Evolutionary conservation across 768 basidiomycete species (phyloP), one percentile per base, ranked within the genome.

Genomic region (Boletus sp.): DNA sequence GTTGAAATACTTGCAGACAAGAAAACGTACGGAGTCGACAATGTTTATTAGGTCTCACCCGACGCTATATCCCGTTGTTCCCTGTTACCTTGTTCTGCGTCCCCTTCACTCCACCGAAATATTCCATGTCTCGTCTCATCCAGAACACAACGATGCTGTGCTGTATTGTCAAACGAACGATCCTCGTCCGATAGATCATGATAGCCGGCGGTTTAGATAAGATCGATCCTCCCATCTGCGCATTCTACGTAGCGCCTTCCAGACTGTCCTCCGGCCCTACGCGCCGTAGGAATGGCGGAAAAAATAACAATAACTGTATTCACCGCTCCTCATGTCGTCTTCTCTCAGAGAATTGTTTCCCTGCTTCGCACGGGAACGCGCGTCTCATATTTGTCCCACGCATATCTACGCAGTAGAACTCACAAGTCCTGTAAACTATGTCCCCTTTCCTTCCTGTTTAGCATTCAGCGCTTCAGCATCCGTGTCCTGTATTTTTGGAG

Each of bases 271-370:
- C 54, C 39, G 30, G 39, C 7, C 20, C 18, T 50, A 45, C 35
- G 41, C 50, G 10, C 47, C 47, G 54, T 36, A 53, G 41, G 63
- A 59, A 55, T 39, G 44, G 52, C 55, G 17, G 51, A 47, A 24
- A 41, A 18, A 8, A 59, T 33, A 58, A 58, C 62, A 63, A 64
- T 58, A 66, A 54, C 54, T 49, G 32, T 30, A 33, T 54, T 30
- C 18, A 14, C 39, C 24, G 35, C 24, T 24, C 55, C 61, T 54
- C 62, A 8, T 56, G 64, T 45, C n/a, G 8, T n/a, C 10, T 47
- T 50, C 57, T 59, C 64, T 52, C 57, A 58, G 50, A 64, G 52
- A 50, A 61, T 52, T 36, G 55, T 50, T 65, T 62, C 55, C 53
- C 57, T 62, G 62, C 53, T 57, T 51, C 57, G 53, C 49, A 33